These are phyloP conservation scores for Uronychia setigera DNA, from an alignment of 73 alveolate species.

Conservation along the genomic window DNA sequence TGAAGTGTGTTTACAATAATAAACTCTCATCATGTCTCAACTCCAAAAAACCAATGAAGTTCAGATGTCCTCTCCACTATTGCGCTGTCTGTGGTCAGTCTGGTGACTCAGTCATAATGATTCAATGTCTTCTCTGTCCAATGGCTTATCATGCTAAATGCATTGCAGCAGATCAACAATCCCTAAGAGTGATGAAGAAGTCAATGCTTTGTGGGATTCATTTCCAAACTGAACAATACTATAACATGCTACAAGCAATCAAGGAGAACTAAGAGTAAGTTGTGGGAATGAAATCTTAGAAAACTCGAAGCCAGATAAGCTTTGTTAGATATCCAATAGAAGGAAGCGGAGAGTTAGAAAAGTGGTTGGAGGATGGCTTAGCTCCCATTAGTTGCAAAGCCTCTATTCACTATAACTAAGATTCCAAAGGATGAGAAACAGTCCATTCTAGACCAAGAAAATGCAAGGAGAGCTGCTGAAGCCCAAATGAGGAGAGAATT, in stretches of 20 bases:
- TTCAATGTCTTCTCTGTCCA: slow-evolving; percentile 67
- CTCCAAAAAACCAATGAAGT: slow-evolving; percentile 41
- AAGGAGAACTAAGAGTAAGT: slow-evolving; percentile 1
- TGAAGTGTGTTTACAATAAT: slow-evolving; percentile 45
- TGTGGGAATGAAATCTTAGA: neutral
- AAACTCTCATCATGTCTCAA: slow-evolving; percentile 43
- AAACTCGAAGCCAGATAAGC: slow-evolving; percentile 2
- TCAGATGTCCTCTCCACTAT: slow-evolving; percentile 72
- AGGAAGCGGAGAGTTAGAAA: neutral
- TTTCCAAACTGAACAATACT: neutral
- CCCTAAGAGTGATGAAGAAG: slow-evolving; percentile 58
- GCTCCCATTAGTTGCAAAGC: neutral
- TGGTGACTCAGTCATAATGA: slow-evolving; percentile 59
- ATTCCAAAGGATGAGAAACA: neutral
- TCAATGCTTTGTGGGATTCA: slow-evolving; percentile 60
- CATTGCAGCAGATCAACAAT: slow-evolving; percentile 27
- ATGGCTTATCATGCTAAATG: slow-evolving; percentile 68
- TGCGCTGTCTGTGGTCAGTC: slow-evolving; percentile 62
- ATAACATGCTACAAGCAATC: slow-evolving; percentile 2
- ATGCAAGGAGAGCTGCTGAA: neutral
- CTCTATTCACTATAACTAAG: neutral
- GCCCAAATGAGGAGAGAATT: neutral
- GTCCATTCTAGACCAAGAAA: neutral
- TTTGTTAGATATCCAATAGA: neutral
- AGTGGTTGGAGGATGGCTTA: neutral